Conservation (phyloP, 1,284 basidiomycete species). For the Wallemia hederae region DNA sequence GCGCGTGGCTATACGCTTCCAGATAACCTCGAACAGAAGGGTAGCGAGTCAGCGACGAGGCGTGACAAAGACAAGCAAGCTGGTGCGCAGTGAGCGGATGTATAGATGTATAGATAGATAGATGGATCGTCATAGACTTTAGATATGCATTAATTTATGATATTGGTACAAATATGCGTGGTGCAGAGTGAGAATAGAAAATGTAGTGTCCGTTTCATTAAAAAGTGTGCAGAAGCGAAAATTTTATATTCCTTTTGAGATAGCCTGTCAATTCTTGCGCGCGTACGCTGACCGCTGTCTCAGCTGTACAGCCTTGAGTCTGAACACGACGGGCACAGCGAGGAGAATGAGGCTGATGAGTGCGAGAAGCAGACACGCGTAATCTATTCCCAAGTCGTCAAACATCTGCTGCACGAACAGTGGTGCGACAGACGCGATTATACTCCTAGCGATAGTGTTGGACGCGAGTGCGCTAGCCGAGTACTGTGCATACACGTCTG, state of each 20-base stretch:
- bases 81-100: too few species aligned
- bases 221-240: not conserved
- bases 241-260: too few species aligned
- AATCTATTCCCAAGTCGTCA: not conserved
- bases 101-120: too few species aligned
- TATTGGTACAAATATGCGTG: too few species aligned
- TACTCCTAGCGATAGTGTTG: not conserved
- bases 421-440: not conserved
- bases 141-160: too few species aligned
- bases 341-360: not conserved
- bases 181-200: too few species aligned
- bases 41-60: not conserved
- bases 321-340: not conserved
- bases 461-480: not conserved
- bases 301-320: not conserved
- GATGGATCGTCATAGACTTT: too few species aligned
- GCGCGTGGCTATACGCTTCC: slow-evolving; percentile 15
- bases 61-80: not conserved
- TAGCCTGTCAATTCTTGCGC: too few species aligned
- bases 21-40: not conserved
- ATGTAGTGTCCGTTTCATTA: not conserved
- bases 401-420: not conserved
- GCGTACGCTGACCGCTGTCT: not conserved
- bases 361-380: not conserved
- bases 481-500: not conserved